Evolutionary conservation across 1,284 basidiomycete genomes (phyloP).

Genomic region (Inonotus obliquus): DNA sequence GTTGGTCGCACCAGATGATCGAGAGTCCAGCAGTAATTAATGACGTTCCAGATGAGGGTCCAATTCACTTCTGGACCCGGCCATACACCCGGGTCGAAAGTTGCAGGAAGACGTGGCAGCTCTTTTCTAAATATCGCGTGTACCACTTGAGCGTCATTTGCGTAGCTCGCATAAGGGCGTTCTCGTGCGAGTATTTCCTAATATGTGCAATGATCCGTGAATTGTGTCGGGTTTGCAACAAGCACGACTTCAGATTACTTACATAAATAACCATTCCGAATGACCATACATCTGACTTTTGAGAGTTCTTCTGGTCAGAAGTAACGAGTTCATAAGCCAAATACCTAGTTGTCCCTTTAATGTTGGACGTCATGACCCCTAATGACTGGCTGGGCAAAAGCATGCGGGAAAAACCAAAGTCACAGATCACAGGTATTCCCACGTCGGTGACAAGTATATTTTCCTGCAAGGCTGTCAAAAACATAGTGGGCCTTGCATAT

Average conservation of each 20-base stretch:
- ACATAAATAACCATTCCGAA: slow-evolving; percentile 12
- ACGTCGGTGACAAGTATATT: slow-evolving; percentile 1
- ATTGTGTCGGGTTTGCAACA: background rate
- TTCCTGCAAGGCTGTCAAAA: background rate
- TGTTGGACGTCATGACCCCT: background rate
- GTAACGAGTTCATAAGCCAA: slow-evolving; percentile 5
- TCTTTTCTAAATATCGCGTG: background rate
- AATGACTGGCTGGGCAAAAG: background rate
- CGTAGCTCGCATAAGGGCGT: slow-evolving; percentile 2
- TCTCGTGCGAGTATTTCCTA: slow-evolving; percentile 3
- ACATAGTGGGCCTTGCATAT: background rate
- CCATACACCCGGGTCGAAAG: background rate
- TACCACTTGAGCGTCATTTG: slow-evolving; percentile 1
- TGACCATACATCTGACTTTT: slow-evolving; percentile 8
- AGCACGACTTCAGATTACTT: background rate
- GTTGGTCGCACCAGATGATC: background rate
- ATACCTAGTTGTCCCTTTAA: background rate
- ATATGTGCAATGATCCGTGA: background rate
- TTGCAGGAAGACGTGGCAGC: background rate
- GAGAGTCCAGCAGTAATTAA: background rate
- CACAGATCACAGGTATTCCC: background rate
- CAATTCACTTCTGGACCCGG: background rate
- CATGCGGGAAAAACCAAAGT: slow-evolving; percentile 10
- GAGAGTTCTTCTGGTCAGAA: background rate
- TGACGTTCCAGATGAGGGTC: background rate